Percentiles rank a stretch among this genome's conserved stretches.
These are phyloP conservation scores for Bjerkandera adusta DNA, from an alignment of 1,284 basidiomycete genomes.

Conservation along the genomic window DNA sequence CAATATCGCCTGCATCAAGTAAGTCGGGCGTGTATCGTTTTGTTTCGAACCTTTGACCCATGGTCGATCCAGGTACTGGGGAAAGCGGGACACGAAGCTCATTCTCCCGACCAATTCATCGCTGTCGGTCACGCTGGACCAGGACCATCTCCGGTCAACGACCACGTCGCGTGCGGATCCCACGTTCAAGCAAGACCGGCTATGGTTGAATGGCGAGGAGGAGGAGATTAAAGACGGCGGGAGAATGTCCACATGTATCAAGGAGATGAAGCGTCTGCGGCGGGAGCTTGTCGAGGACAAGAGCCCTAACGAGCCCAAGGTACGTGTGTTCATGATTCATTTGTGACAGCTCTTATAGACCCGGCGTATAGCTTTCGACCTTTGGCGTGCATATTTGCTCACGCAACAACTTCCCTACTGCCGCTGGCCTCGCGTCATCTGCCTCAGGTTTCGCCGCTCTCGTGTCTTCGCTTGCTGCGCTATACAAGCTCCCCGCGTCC, in stretches of 20 bases:
- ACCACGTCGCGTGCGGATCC: constrained; percentile 89
- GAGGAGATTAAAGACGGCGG: constrained; percentile 86
- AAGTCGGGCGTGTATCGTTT: constrained; percentile 25
- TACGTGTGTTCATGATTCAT: constrained; percentile 31
- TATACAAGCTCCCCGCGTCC: constrained; percentile 76
- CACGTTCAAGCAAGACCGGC: constrained; percentile 71
- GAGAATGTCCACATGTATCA: constrained; percentile 83
- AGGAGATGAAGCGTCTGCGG: constrained; percentile 83
- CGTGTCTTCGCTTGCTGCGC: constrained; percentile 83
- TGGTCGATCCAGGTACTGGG: constrained; percentile 80
- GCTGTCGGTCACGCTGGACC: constrained; percentile 94
- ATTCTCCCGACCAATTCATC: constrained; percentile 98
- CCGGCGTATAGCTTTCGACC: constrained; percentile 58
- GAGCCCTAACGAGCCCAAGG: constrained; percentile 63
- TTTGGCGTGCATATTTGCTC: constrained; percentile 86
- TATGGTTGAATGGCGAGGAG: constrained; percentile 95
- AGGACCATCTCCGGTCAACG: constrained; percentile 93
- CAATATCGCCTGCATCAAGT: constrained; percentile 98
- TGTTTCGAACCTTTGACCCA: constrained; percentile 11
- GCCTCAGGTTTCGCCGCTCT: constrained; percentile 97
- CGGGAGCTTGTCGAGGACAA: constrained; percentile 74
- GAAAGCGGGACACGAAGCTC: constrained; percentile 93
- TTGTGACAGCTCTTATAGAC: constrained; percentile 3
- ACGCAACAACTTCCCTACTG: constrained; percentile 99
- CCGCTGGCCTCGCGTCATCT: constrained; percentile 95